phyloP scores from a whole-genome alignment of 1,284 basidiomycete genomes.

The Entoloma clypeatum region DNA sequence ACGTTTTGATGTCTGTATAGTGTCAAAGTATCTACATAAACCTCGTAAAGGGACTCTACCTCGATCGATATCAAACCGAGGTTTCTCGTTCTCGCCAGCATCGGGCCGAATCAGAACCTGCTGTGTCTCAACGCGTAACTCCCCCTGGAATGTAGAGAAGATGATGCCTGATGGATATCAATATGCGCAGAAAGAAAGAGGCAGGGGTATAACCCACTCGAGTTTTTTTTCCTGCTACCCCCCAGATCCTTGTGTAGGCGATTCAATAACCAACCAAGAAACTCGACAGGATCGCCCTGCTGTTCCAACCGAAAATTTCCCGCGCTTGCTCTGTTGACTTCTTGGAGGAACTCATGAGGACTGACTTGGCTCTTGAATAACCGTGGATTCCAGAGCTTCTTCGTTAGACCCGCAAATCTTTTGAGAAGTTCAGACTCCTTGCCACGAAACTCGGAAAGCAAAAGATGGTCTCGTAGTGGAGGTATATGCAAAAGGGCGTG shows the following conservation, averaged over 20 bases:
- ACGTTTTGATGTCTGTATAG: slow-evolving; percentile 78
- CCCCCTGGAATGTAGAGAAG: slow-evolving; percentile 92
- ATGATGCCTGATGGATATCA: slow-evolving; percentile 65
- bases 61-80: slow-evolving; percentile 88
- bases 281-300: slow-evolving; percentile 96
- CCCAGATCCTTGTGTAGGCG: slow-evolving; percentile 89
- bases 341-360: slow-evolving; percentile 97
- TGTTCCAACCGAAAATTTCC: slow-evolving; percentile 91
- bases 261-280: slow-evolving; percentile 95
- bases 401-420: slow-evolving; percentile 81
- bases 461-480: slow-evolving; percentile 84
- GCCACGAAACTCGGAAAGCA: slow-evolving; percentile 68
- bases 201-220: slow-evolving; percentile 55
- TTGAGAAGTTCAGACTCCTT: slow-evolving; percentile 85
- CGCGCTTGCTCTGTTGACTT: slow-evolving; percentile 83
- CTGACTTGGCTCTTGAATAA: slow-evolving; percentile 98
- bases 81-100: slow-evolving; percentile 66
- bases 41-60: slow-evolving; percentile 44
- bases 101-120: slow-evolving; percentile 86
- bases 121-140: slow-evolving; percentile 90
- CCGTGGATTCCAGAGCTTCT: slow-evolving; percentile 94
- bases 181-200: slow-evolving; percentile 6
- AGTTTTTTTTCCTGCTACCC: slow-evolving; percentile 81
- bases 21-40: background rate
- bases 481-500: slow-evolving; percentile 91